A percentile compares a stretch with the other conserved stretches of the same genome.
Evolutionary conservation across 257 asterid species (phyloP).

Genomic region (Petrea volubilis): DNA sequence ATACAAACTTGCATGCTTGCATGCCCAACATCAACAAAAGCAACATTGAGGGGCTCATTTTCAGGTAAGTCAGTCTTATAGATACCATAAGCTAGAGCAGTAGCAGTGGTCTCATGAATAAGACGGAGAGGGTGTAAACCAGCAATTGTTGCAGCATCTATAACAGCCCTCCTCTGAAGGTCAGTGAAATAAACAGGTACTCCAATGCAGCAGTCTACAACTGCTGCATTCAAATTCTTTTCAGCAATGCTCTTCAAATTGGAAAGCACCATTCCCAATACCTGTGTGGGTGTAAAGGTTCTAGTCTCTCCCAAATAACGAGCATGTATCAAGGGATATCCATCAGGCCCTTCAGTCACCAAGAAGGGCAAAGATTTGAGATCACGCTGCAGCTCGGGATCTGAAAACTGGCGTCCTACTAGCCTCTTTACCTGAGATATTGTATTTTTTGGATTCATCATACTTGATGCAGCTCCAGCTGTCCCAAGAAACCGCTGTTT

Average conservation of each 20-base stretch:
- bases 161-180: constrained; percentile 89
- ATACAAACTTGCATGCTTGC: constrained; percentile 93
- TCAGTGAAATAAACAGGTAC: constrained; percentile 92
- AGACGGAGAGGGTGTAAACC: constrained; percentile 92
- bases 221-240: constrained; percentile 83
- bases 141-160: constrained; percentile 95
- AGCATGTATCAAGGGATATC: constrained; percentile 81
- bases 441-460: constrained; percentile 95
- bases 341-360: constrained; percentile 90
- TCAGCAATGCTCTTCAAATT: constrained; percentile 81
- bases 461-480: constrained; percentile 93
- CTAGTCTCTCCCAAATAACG: constrained; percentile 76
- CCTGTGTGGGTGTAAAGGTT: constrained; percentile 87
- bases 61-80: constrained; percentile 95
- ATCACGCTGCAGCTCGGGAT: constrained; percentile 89
- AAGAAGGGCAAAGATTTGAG: constrained; percentile 68
- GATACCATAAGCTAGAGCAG: constrained; percentile 94
- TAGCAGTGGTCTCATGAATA: constrained; percentile 97
- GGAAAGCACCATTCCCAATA: constrained; percentile 86
- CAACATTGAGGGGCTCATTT: constrained; percentile 74
- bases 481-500: constrained; percentile 96
- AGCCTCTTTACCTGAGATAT: constrained; percentile 89
- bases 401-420: constrained; percentile 79
- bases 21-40: constrained; percentile 87
- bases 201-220: constrained; percentile 94